Evolutionary conservation across 257 asterid species (phyloP).

Genomic region (Plantago major): DNA sequence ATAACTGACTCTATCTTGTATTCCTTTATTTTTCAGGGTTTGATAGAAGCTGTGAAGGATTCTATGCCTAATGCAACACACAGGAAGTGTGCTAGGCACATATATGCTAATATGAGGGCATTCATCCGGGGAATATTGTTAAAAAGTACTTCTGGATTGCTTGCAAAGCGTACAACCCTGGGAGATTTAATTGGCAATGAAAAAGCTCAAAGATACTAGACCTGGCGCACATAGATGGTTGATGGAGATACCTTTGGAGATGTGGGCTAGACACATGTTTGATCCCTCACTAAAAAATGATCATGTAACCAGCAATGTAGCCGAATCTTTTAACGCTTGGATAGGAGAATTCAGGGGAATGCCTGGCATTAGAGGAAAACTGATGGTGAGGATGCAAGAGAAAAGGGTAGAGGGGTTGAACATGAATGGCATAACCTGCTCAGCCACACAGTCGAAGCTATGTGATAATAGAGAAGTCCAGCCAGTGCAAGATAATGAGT

Average conservation of each 20-base stretch:
- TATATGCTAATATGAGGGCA: not conserved
- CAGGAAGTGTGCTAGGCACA: slow-evolving; percentile 1
- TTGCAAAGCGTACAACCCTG: not conserved
- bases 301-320: too few relatives aligned
- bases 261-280: not conserved
- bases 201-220: not conserved
- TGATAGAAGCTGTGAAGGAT: not conserved
- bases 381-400: too few relatives aligned
- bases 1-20: too few relatives aligned
- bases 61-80: too few relatives aligned
- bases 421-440: too few relatives aligned
- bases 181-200: not conserved
- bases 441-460: too few relatives aligned
- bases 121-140: not conserved
- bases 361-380: too few relatives aligned
- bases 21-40: not conserved
- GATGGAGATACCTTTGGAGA: not conserved
- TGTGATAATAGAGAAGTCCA: too few relatives aligned
- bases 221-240: not conserved
- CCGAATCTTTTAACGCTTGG: not conserved
- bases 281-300: not conserved
- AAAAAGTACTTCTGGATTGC: not conserved
- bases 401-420: too few relatives aligned
- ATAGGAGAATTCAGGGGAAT: not conserved
- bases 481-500: too few relatives aligned